Conservation (phyloP, 148 eudicot genomes). For the Cornus kousa region DNA sequence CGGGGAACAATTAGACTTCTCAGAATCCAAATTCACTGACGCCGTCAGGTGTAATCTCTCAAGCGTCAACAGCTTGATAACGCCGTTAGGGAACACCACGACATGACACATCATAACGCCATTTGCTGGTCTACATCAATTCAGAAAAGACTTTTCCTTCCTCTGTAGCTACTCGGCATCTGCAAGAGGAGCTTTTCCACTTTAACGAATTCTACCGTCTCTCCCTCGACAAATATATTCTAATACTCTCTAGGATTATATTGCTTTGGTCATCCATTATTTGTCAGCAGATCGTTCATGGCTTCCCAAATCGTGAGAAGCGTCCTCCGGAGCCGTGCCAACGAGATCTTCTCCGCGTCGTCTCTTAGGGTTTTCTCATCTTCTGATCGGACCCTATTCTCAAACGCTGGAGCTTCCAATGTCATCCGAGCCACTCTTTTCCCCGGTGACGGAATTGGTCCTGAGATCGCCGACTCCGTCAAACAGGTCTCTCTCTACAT, state of each 20-base stretch:
- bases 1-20: too few species aligned
- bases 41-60: too few species aligned
- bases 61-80: too few species aligned
- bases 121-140: neutral
- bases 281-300: constrained; percentile 31
- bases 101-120: too few species aligned
- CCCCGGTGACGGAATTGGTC: constrained; percentile 98
- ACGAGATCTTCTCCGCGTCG: constrained; percentile 18
- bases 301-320: constrained; percentile 65
- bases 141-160: neutral
- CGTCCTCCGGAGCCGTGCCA: constrained; percentile 37
- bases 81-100: too few species aligned
- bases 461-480: constrained; percentile 93
- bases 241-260: neutral
- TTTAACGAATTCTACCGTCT: neutral
- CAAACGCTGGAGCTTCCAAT: constrained; percentile 33
- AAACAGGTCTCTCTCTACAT: constrained; percentile 47
- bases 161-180: neutral
- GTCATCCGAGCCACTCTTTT: constrained; percentile 88
- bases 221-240: neutral
- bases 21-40: too few species aligned
- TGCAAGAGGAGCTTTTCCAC: neutral
- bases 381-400: constrained; percentile 34
- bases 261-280: neutral
- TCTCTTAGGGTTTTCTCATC: constrained; percentile 22